Base-by-base conservation (phyloP, 352 stramenopile genomes). In the Phytophthora vignae region DNA sequence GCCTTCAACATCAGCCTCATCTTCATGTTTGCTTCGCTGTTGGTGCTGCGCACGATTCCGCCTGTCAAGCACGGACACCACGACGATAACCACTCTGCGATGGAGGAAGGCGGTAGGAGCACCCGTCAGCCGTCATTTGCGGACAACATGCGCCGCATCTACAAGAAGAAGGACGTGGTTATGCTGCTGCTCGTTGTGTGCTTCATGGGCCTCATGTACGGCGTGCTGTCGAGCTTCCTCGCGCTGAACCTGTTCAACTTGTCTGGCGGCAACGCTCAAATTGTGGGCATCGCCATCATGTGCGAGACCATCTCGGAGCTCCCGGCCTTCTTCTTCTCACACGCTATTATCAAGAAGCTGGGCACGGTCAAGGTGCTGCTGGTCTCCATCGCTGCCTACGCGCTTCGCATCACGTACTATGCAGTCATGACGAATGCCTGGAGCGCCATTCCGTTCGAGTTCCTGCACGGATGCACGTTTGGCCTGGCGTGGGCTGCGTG, bases 231-330 rank as follows among this genome's bases (percentile, higher is more conserved):
- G 14, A 91, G 82, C 69, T 93, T 90, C 67, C 75, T 93, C 48
- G 85, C 81, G 50, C 79, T 93, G 64, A 86, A 93, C 67, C 57
- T 93, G 29, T 93, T 88, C 81, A 91, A 93, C 60, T 69, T 93
- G 19, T 91, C 82, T 21, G 79, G 76, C 22, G 68, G 79, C 17
- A 90, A 91, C 53, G 71, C 85, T 11, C 76, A 88, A 60, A 90
- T 93, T 66, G 87, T 93, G 48, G 85, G 85, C 17, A 81, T 90
- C 31, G 85, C 82, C 4, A 92, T 74, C 38, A 66, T 74, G 67
- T 74, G 67, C 36, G 67, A 74, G 14, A 74, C 67, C n/a, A 53
- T 74, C n/a, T 92, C 84, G 9, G 85, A 93, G 67, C 71, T 93
- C 4, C 85, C 85, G 29, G 85, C 85, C 4, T 93, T 93, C 62